Conservation (phyloP, 805 yeast species). For the Kazachstania bromeliacearum region DNA sequence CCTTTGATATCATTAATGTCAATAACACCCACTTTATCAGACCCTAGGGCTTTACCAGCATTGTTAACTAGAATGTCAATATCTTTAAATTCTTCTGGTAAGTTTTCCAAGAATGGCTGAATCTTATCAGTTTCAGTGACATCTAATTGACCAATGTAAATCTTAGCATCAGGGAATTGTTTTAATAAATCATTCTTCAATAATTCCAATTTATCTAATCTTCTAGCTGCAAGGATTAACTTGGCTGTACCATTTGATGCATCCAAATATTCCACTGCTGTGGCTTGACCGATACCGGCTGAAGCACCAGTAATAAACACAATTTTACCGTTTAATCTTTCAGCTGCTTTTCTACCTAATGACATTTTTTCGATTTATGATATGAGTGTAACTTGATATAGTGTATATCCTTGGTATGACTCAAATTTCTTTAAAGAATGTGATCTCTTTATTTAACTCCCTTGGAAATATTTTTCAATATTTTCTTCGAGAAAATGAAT, state of each 20-base stretch:
- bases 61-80: slow-evolving; percentile 63
- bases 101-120: slow-evolving; percentile 39
- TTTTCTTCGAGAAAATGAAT: neutral
- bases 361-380: too few relatives aligned
- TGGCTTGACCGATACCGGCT: slow-evolving; percentile 89
- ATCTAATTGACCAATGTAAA: slow-evolving; percentile 44
- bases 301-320: slow-evolving; percentile 93
- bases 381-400: too few relatives aligned
- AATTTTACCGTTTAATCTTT: slow-evolving; percentile 69
- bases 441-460: too few relatives aligned
- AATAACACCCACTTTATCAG: slow-evolving; percentile 65
- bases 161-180: slow-evolving; percentile 40
- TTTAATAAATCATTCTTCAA: slow-evolving; percentile 38
- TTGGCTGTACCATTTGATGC: slow-evolving; percentile 64
- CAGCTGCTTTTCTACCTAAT: slow-evolving; percentile 64
- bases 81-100: slow-evolving; percentile 54
- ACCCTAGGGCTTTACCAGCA: slow-evolving; percentile 76
- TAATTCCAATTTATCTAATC: slow-evolving; percentile 49
- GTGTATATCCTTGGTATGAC: too few relatives aligned
- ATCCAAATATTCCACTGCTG: slow-evolving; percentile 76
- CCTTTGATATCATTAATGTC: slow-evolving; percentile 51
- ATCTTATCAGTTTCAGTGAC: slow-evolving; percentile 45
- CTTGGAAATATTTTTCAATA: neutral
- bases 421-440: too few relatives aligned
- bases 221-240: slow-evolving; percentile 70